Conservation (phyloP, 257 asterid species). For the Nicotiana tomentosiformis region DNA sequence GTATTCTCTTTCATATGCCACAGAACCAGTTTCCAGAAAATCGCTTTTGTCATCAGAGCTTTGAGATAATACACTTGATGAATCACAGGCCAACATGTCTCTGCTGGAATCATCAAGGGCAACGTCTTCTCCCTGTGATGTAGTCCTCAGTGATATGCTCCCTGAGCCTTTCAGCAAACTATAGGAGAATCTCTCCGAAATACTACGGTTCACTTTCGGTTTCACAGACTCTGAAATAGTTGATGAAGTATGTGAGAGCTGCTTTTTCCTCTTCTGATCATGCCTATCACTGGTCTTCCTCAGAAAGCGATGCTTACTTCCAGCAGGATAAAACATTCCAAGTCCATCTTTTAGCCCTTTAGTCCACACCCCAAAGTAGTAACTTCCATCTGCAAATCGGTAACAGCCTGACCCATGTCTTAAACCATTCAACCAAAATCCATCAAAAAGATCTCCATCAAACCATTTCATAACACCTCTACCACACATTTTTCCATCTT, state of each 20-base stretch:
- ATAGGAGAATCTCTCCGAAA: slow-evolving; percentile 54
- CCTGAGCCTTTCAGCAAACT: slow-evolving; percentile 45
- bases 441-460: slow-evolving; percentile 81
- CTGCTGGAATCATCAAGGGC: slow-evolving; percentile 28
- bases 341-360: slow-evolving; percentile 84
- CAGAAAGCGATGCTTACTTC: slow-evolving; percentile 35
- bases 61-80: slow-evolving; percentile 35
- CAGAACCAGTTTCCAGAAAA: slow-evolving; percentile 27
- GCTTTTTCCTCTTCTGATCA: slow-evolving; percentile 38
- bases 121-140: slow-evolving; percentile 32
- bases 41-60: slow-evolving; percentile 52
- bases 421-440: slow-evolving; percentile 77
- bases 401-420: slow-evolving; percentile 82
- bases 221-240: slow-evolving; percentile 28
- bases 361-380: slow-evolving; percentile 89
- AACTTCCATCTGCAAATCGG: slow-evolving; percentile 75
- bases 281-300: slow-evolving; percentile 34
- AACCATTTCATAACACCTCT: slow-evolving; percentile 93
- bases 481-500: slow-evolving; percentile 65
- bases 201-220: slow-evolving; percentile 44
- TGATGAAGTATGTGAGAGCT: slow-evolving; percentile 36
- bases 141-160: slow-evolving; percentile 32
- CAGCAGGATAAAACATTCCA: slow-evolving; percentile 80
- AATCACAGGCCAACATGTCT: slow-evolving; percentile 32
- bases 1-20: slow-evolving; percentile 89